phyloP scores from a whole-genome alignment of 176 grass and related monocot species.

The Themeda triandra region DNA sequence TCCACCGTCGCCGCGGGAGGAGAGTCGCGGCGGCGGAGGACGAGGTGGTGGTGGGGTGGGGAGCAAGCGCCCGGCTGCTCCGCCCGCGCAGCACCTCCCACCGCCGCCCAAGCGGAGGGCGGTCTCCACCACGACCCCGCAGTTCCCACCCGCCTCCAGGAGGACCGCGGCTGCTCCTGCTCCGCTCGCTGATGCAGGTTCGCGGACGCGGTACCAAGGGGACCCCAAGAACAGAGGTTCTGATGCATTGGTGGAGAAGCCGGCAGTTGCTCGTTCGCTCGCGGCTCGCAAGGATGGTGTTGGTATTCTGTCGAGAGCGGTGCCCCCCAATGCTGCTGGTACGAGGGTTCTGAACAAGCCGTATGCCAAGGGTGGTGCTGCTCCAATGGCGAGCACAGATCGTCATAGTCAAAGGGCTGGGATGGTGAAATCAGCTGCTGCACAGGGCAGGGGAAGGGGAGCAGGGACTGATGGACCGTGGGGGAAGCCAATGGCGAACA shows the following conservation, averaged over 20 bases:
- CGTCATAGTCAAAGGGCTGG: neutral
- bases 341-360: neutral
- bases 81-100: neutral
- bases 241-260: neutral
- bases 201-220: neutral
- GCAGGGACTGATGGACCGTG: too few relatives aligned
- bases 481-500: neutral
- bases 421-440: neutral
- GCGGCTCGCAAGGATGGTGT: neutral
- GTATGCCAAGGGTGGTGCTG: neutral
- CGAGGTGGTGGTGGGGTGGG: neutral
- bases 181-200: neutral
- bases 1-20: neutral
- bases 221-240: neutral
- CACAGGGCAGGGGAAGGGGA: neutral
- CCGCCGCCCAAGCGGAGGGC: conserved; percentile 7
- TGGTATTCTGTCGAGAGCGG: neutral
- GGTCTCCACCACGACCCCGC: neutral
- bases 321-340: neutral
- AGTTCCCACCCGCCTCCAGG: conserved; percentile 22
- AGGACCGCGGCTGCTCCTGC: neutral
- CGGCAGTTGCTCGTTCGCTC: neutral
- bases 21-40: neutral
- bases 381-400: neutral
- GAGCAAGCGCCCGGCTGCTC: neutral